These are phyloP conservation scores for Monilinia fructigena DNA, from an alignment of 2,329 filamentous ascomycete species.

Conservation along the genomic window DNA sequence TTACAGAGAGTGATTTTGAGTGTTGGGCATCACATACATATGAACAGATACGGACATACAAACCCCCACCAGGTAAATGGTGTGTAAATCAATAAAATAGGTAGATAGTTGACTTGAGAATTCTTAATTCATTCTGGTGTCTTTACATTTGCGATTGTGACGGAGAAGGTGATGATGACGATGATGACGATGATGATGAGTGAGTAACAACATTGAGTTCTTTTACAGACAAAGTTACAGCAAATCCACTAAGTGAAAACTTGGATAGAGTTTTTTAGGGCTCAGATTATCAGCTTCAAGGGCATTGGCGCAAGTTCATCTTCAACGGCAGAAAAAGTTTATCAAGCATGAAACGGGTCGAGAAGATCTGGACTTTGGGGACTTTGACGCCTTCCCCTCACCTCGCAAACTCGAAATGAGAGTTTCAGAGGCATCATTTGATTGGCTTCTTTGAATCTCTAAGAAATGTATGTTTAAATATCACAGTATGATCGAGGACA, in stretches of 20 bases:
- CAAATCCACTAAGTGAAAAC: not conserved
- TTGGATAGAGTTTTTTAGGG: not conserved
- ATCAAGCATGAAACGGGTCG: not conserved
- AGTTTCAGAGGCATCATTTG: not conserved
- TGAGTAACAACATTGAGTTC: not conserved
- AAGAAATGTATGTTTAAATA: no score
- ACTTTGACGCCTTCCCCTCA: no score
- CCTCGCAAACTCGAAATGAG: not conserved
- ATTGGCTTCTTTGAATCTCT: not conserved
- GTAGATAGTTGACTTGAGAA: slow-evolving; percentile 15
- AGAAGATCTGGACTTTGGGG: not conserved
- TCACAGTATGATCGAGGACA: no score
- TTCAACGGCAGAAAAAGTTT: not conserved
- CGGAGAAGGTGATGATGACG: not conserved
- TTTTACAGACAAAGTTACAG: not conserved
- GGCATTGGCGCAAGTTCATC: not conserved
- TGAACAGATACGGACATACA: slow-evolving; percentile 4
- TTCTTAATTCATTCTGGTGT: not conserved
- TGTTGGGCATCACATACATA: not conserved
- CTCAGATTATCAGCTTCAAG: not conserved
- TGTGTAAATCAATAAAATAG: slow-evolving; percentile 14
- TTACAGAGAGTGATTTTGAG: slow-evolving; percentile 3
- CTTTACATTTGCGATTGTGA: not conserved
- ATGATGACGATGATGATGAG: no score
- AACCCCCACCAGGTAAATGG: slow-evolving; percentile 6